Base-by-base conservation (phyloP, 305 asterid genomes). In the Fraxinus nigra region DNA sequence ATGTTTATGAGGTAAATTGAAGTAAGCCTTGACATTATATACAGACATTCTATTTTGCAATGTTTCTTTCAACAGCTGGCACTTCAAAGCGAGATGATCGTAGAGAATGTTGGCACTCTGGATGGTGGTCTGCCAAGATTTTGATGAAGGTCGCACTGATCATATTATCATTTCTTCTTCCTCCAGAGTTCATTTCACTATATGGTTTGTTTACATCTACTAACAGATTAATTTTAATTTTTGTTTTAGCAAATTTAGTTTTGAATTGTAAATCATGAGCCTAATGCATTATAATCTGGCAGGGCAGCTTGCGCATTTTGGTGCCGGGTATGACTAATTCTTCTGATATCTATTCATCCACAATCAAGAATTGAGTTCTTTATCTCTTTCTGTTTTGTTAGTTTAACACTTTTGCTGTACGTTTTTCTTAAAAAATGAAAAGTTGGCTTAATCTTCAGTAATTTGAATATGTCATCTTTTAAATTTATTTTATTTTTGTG, bases 51-150 rank as follows among this genome's bases (percentile, higher is more conserved):
- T 89, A 89, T 84, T 83, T 89, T 28, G 77, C 79, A 65, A 87
- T 89, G 91, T 89, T 89, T 84, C 87, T 89, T 33, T 87, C 92
- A 20, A 89, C 92, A 34, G 91, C 88, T 78, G 92, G 92, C 40
- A 83, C 92, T 43, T 86, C 87, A 11, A 89, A 89, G 82, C 79
- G 86, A 70, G 80, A 85, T 48, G 86, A 85, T 46, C 83, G 83
- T n/a, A 86, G 91, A 86, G 92, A 89, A 82, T 46, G 51, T 6
- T 86, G 89, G 91, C 92, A 89, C 74, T 89, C 92, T 46, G 87
- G 91, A 22, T 87, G 92, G 91, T 89, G 92, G 92, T 82, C 88
- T 78, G 79, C 85, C 56, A 89, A 89, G 88, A 77, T 89, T 32
- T 26, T 85, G 59, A 79, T 87, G 86, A 86, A 82, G 79, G 72